Evolutionary conservation across 148 eudicot species (phyloP).

Genomic region (Camellia lanceoleosa): DNA sequence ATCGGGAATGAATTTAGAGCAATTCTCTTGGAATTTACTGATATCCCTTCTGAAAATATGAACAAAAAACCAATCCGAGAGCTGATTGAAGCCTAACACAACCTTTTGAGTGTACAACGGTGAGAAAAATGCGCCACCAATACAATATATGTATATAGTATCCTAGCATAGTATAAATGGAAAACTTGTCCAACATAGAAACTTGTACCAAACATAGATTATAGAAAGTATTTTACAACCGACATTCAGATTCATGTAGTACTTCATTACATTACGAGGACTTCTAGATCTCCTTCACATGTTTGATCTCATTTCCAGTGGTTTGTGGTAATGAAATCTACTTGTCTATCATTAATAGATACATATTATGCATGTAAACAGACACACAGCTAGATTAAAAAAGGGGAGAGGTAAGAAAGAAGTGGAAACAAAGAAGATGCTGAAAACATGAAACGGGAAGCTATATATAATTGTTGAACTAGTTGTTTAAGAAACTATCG

Average conservation of each 20-base stretch:
- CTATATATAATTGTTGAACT: background rate
- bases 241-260: no score
- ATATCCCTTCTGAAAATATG: slow-evolving; percentile 27
- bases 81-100: slow-evolving; percentile 51
- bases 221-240: no score
- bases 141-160: background rate
- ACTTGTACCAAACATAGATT: no score
- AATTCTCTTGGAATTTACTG: slow-evolving; percentile 56
- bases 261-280: background rate
- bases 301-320: background rate
- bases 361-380: background rate
- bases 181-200: no score
- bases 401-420: background rate
- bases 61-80: slow-evolving; percentile 38
- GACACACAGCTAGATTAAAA: no score
- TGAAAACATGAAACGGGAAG: background rate
- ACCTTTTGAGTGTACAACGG: background rate
- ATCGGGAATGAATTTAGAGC: slow-evolving; percentile 74
- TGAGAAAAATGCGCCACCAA: background rate
- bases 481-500: slow-evolving; percentile 25
- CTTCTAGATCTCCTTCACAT: no score
- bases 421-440: background rate
- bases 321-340: background rate
- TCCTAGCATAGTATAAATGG: no score
- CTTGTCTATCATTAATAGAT: background rate